Evolutionary conservation across 2,329 filamentous ascomycete genomes (phyloP), one percentile per base, ranked within the genome.

Genomic region (Scytalidium lignicola): DNA sequence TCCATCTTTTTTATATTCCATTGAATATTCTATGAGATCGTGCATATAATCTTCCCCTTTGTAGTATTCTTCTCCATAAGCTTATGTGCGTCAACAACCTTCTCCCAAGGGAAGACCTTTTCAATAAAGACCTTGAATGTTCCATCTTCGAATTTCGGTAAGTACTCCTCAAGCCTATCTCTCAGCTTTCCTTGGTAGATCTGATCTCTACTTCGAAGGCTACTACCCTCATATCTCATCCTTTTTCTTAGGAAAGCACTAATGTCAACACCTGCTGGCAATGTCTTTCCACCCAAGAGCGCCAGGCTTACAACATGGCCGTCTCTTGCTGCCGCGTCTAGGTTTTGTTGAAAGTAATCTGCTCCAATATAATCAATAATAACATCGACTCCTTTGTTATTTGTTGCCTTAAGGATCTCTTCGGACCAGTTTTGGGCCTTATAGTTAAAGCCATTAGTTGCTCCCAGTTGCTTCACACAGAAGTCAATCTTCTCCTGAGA

Each of bases 311-410:
- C 90, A 57, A 96, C 86, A 12, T 79, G 77, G 1, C 81, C 86
- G 64, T 96, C 92, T 41, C 72, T 74, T 0, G 88, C 90, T 1
- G 87, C 82, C 8, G 79, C 86, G 23, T 87, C 77, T 29, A 96
- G 67, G 65, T 96, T 95, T 55, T 81, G 76, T 61, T 85, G 79
- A 65, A 96, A 95, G 67, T 95, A 92, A 41, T 71, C 73, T 17
- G 81, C 86, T 8, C 90, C 91, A 26, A 96, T 75, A 65, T 90
- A 96, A 65, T 96, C 92, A 28, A 96, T 77, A 41, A 96, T 88
- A 50, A 92, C 71, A 64, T 96, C 88, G 1, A 95, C 89, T 20
- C 92, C 92, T 59, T 83, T 82, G 3, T 85, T 86, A 45, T 77
- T 77, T 0, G 90, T 96, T 2, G 74, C 80, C 54, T 85, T 80